Conservation (phyloP, 306 rosid genomes). For the Dalbergia cochinchinensis region DNA sequence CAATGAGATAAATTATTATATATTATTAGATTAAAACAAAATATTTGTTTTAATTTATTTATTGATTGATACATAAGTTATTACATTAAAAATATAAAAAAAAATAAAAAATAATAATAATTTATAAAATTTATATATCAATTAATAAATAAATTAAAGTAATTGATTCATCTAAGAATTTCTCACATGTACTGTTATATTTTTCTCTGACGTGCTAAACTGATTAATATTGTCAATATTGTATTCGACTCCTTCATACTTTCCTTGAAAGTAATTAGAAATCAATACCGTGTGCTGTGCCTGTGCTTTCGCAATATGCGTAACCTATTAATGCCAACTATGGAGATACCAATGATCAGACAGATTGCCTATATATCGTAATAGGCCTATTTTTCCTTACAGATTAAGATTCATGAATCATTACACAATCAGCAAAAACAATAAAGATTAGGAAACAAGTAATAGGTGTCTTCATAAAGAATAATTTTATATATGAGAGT, state of each 20-base stretch:
- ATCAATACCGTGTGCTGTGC: conserved; percentile 13
- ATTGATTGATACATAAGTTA: no score
- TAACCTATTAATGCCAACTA: background rate
- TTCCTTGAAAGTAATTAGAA: conserved; percentile 39
- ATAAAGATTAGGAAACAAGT: background rate
- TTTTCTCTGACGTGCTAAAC: background rate
- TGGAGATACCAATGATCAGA: background rate
- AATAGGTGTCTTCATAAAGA: background rate
- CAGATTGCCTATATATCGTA: no score
- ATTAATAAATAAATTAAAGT: no score
- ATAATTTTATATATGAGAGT: background rate
- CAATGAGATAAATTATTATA: no score
- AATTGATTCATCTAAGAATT: no score
- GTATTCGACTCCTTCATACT: conserved; percentile 23
- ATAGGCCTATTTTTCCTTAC: conserved; percentile 7
- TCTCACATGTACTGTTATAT: background rate
- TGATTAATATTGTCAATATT: background rate
- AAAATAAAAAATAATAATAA: no score
- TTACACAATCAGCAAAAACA: conserved; percentile 1
- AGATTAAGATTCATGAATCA: conserved; percentile 19
- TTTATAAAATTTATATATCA: no score
- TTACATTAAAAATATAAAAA: no score
- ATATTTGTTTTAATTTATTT: no score
- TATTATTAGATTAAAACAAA: no score
- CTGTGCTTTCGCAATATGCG: background rate